phyloP scores from a whole-genome alignment of 805 yeast genomes.

The Wickerhamomyces queroliae region DNA sequence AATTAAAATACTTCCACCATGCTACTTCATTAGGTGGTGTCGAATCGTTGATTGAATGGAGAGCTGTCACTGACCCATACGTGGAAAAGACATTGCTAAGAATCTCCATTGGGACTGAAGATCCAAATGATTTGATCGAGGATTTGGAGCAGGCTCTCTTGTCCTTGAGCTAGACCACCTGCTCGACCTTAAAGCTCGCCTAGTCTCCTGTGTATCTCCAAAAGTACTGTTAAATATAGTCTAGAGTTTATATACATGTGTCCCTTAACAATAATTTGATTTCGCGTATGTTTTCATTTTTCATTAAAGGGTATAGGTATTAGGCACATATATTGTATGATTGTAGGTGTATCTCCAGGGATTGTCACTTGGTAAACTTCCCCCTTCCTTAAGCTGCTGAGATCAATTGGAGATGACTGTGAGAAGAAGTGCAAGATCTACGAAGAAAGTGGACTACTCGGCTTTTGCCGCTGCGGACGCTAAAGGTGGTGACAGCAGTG shows the following conservation, averaged over 20 bases:
- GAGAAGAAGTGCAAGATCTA: neutral
- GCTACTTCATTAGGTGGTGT: constrained; percentile 94
- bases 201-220: no score
- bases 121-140: constrained; percentile 65
- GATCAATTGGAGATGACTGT: no score
- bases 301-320: no score
- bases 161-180: constrained; percentile 1
- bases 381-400: no score
- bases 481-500: constrained; percentile 3
- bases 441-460: neutral
- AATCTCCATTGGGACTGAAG: constrained; percentile 77
- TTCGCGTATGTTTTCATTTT: no score
- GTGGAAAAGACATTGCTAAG: constrained; percentile 58
- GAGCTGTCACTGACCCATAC: constrained; percentile 62
- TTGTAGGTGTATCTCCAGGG: no score
- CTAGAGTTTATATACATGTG: no score
- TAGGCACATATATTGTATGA: no score
- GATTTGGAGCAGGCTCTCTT: constrained; percentile 64
- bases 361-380: no score
- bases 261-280: no score
- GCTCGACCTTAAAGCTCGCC: no score
- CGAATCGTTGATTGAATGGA: constrained; percentile 88
- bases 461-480: neutral
- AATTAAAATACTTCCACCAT: constrained; percentile 69
- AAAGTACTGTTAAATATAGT: no score